Evolutionary conservation across 371 early-diverging fungal genomes (phyloP), one percentile per base, ranked within the genome.

Genomic region (Phascolomyces articulosus): DNA sequence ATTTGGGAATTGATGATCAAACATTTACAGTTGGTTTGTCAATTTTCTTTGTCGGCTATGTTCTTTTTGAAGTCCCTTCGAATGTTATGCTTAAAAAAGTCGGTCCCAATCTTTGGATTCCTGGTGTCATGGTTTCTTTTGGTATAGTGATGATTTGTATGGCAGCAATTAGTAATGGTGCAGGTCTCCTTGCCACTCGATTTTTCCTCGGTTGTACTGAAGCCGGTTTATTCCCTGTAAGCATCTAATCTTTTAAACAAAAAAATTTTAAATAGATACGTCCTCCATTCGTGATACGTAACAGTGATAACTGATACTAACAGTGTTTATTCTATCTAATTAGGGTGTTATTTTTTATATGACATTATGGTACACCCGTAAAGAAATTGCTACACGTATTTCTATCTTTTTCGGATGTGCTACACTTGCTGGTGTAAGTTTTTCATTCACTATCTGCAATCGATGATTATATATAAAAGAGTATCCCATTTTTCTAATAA

Each of bases 191-290:
- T 44, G 82, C 80, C 1, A 64, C 81, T 24, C 84, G 93, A 7
- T 91, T 91, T 71, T 88, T 92, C 63, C 70, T 90, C 44, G 93
- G 93, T 40, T 64, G 90, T 34, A 77, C 88, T 24, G 94, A 93
- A 66, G 85, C 89, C 24, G 85, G 85, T 41, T 66, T 87, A 15
- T 80, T 87, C 63, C 87, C 87, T 28, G 86, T 55, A 61, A 61
- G 61, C 6, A 34, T 2, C 29, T 31, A 8, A 10, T 57, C 31
- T n/a, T 34, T 38, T 55, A 18, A 31, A 20, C 3, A 24, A 29
- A 29, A 34, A 9, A 34, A 34, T 34, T n/a, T n/a, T n/a, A n/a
- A n/a, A n/a, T n/a, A n/a, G n/a, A n/a, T n/a, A n/a, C n/a, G n/a
- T n/a, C n/a, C 38, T 38, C 6, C 8, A 49, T 18, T 7, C 8